These are phyloP conservation scores for Aspergillus quadricinctus DNA, from an alignment of 2,329 filamentous ascomycete genomes.

Conservation along the genomic window DNA sequence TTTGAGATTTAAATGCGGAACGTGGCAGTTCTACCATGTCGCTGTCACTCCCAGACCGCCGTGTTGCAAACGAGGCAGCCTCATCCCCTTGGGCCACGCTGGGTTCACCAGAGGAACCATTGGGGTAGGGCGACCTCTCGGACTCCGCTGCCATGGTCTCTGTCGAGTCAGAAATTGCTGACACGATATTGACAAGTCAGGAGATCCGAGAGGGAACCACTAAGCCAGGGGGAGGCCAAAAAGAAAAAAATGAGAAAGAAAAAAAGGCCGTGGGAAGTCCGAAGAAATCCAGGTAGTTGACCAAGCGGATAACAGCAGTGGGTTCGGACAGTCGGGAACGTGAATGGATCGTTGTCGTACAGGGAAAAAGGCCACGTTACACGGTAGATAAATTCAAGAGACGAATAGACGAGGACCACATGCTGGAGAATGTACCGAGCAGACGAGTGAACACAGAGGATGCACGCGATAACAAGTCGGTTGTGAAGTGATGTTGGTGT, in stretches of 20 bases:
- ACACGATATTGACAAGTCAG: conserved; percentile 31
- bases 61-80: conserved; percentile 20
- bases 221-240: conserved; percentile 12
- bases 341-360: conserved; percentile 21
- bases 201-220: conserved; percentile 32
- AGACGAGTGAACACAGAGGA: conserved; percentile 1
- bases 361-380: conserved; percentile 29
- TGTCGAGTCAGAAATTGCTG: conserved; percentile 24
- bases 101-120: conserved; percentile 27
- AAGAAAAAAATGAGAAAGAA: conserved; percentile 13
- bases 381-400: conserved; percentile 23
- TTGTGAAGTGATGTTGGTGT: too few relatives aligned
- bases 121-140: conserved; percentile 33
- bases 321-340: conserved; percentile 10
- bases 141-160: conserved; percentile 33
- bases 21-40: conserved; percentile 27
- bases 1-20: conserved; percentile 24
- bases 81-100: conserved; percentile 25
- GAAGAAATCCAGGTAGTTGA: conserved; percentile 9
- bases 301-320: conserved; percentile 17
- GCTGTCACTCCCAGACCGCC: conserved; percentile 26
- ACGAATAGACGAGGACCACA: conserved; percentile 34
- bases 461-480: not conserved
- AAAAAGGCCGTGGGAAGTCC: not conserved
- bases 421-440: conserved; percentile 18